Base-by-base conservation (phyloP, 257 asterid genomes). In the Solanum clarkiae region DNA sequence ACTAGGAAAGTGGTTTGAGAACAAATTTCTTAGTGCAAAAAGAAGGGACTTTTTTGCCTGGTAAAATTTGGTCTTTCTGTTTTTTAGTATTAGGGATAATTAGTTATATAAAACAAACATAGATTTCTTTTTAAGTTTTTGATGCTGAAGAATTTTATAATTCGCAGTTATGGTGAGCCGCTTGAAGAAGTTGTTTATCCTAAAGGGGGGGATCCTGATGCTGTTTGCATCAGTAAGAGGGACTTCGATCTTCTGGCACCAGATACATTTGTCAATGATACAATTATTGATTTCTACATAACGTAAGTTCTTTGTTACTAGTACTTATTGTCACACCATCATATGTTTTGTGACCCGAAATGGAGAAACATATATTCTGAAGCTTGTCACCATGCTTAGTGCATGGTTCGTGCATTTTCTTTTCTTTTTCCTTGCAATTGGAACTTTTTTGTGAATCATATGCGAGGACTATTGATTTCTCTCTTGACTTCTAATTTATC, bases 131-230 rank as follows among this genome's bases (percentile, higher is more conserved):
- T 54, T 17, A 18, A 53, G 65, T 16, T 15, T 26, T 16, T 7
- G 70, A 69, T 70, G 56, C 51, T n/a, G 68, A 69, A 44, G 44
- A 69, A 66, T 87, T 86, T 85, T 80, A 82, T 63, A 69, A 84
- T 62, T 85, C 89, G 86, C 95, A 97, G 99, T 86, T 97, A 93
- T 29, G 88, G 88, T 71, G 88, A 89, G 90, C 92, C 96, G 40
- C 94, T 96, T 85, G 95, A 94, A 84, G 98, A 95, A 85, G 93
- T 96, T 81, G 87, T 94, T 69, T 96, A 94, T 87, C 99, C 99
- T 70, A 88, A 93, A 90, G 97, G 98, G 81, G 97, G 98, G 81
- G 98, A 96, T 89, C 90, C 95, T 82, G 97, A 96, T 88, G 98
- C 98, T 86, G 97, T 97, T 87, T 92, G 97, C 77, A 85, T 97